phyloP scores from a whole-genome alignment of 371 early-diverging fungal genomes.

The Mucor indicus region DNA sequence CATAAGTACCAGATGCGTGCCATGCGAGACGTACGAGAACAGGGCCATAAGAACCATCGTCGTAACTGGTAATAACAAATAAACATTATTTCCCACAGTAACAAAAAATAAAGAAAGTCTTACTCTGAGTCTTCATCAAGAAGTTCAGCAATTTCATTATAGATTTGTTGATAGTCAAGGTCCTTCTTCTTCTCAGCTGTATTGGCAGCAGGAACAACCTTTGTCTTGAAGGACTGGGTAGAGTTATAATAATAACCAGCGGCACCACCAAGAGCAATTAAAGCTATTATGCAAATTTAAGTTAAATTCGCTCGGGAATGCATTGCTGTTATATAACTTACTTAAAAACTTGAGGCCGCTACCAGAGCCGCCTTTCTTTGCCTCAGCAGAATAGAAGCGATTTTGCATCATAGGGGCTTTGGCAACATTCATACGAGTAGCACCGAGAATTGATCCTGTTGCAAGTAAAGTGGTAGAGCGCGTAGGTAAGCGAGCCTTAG shows the following conservation, averaged over 20 bases:
- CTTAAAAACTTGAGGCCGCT: constrained; percentile 20
- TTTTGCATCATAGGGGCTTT: constrained; percentile 10
- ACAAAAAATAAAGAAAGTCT: constrained; percentile 7
- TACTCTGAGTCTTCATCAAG: constrained; percentile 68
- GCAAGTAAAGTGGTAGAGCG: constrained; percentile 8
- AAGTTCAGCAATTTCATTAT: constrained; percentile 76
- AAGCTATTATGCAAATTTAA: too few species aligned
- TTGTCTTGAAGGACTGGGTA: constrained; percentile 30
- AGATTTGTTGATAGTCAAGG: constrained; percentile 66
- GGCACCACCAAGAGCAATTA: constrained; percentile 47
- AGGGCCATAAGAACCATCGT: constrained; percentile 24
- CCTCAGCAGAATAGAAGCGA: constrained; percentile 20
- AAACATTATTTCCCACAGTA: background rate
- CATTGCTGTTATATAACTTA: too few species aligned
- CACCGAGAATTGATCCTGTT: constrained; percentile 9
- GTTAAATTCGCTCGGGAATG: too few species aligned
- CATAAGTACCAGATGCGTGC: constrained; percentile 84
- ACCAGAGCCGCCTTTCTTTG: constrained; percentile 26
- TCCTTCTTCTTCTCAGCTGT: constrained; percentile 31
- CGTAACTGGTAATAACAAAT: constrained; percentile 41
- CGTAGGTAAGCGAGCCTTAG: constrained; percentile 2
- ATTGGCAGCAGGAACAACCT: constrained; percentile 5
- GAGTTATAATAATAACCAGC: constrained; percentile 54
- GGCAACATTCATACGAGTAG: constrained; percentile 7
- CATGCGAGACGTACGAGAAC: constrained; percentile 70